Base-by-base conservation (phyloP, 129 eudicot genomes). In the Centella asiatica region DNA sequence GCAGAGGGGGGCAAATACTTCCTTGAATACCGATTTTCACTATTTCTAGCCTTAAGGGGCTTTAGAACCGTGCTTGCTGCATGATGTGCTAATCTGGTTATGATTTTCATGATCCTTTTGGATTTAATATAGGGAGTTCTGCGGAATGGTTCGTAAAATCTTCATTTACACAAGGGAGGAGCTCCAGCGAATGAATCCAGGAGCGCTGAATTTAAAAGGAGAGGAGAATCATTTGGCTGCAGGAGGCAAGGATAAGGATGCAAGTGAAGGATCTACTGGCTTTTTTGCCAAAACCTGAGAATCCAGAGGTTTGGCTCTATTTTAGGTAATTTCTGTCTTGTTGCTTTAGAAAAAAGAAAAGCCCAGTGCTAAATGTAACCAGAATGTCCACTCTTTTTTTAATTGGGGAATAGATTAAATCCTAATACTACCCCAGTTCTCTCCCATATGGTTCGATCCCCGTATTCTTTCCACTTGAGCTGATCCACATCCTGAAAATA, bases 111-210 rank as follows among this genome's bases (percentile, higher is more conserved):
- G 13, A 19, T 54, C 3, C 37, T 45, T 25, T n/a, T 39, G 13
- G 8, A 17, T 13, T 22, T 27, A 1, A 50, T 65, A 72, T 66
- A 92, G 99, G 74, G 99, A 92, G 66, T 92, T 92, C 57, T 80
- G 95, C 72, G 76, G 85, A 36, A 92, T 92, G 96, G 99, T 85
- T 15, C 88, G 87, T 25, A 92, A 92, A 76, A 87, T 92, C 14
- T 82, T 66, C 77, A 92, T 92, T 54, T 89, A 85, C 55, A 87
- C 99, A 0, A 78, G 84, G 78, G 96, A 87, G 66, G 99, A 92
- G 74, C 90, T 87, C 23, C 96, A 80, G 62, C 68, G 82, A 48
- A 87, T 92, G 99, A 82, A 77, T 48, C 95, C 95, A 2, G 79
- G 92, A 66, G 73, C 86, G 34, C 68, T 87, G 37, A 74, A 65